A percentile compares a stretch with the other conserved stretches of the same genome.
phyloP scores from a whole-genome alignment of 2,329 filamentous ascomycete species.

The Colletotrichum orchidophilum region DNA sequence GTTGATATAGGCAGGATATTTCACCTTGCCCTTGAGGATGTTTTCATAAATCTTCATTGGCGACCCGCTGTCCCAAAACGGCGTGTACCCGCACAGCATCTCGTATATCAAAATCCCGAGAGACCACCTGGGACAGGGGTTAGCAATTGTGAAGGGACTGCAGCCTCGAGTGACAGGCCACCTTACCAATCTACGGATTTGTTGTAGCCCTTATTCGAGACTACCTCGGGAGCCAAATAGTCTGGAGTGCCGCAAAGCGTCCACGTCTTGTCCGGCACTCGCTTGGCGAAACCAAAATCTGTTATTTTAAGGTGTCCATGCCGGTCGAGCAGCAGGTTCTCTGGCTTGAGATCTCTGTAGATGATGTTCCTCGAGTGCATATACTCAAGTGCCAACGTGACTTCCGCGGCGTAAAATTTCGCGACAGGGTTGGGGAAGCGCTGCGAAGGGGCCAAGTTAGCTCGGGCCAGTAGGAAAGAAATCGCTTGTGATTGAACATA shows the following conservation, averaged over 20 bases:
- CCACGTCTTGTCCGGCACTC: conserved; percentile 98
- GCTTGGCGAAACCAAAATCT: conserved; percentile 98
- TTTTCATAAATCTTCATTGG: conserved; percentile 99
- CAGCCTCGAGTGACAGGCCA: conserved; percentile 11
- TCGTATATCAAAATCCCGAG: conserved; percentile 98
- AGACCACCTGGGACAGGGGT: conserved; percentile 79
- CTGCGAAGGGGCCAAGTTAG: conserved; percentile 57
- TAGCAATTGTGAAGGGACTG: conserved; percentile 14
- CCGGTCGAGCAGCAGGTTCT: conserved; percentile 90
- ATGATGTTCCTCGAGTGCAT: conserved; percentile 95
- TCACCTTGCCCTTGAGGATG: conserved; percentile 93
- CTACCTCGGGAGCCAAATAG: conserved; percentile 96
- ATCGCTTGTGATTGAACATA: conserved; percentile 49
- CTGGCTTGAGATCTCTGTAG: conserved; percentile 96
- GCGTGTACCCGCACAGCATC: conserved; percentile 99
- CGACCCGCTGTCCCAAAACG: conserved; percentile 97
- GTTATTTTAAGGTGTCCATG: conserved; percentile 97
- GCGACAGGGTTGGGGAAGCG: conserved; percentile 98
- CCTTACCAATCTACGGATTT: conserved; percentile 98
- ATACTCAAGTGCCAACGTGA: conserved; percentile 94
- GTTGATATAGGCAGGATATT: conserved; percentile 96
- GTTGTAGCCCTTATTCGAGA: conserved; percentile 99
- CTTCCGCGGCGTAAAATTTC: conserved; percentile 98
- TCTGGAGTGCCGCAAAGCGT: conserved; percentile 97
- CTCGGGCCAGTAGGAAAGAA: background rate